Evolutionary conservation across 495 filamentous ascomycete species (phyloP), one percentile per base, ranked within the genome.

Genomic region (Aspergillus ellipticus): DNA sequence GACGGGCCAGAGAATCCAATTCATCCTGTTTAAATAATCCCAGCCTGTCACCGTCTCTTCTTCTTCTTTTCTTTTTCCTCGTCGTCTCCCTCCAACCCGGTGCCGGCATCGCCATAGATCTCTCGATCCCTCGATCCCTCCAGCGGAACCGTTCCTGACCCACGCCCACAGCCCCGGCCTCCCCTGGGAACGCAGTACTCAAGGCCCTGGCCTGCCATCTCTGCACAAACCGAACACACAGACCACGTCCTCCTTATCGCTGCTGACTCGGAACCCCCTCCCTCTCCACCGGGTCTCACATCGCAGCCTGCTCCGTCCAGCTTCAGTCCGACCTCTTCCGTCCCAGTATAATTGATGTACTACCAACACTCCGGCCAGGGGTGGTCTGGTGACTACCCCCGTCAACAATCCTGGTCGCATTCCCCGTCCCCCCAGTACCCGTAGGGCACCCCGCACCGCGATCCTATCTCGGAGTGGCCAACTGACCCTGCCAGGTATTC

Each of bases 311-410:
- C 16, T 24, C 22, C 15, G 1, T n/a, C 29, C 6, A 42, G 28
- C 42, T 4, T 39, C 35, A 13, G 13, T n/a, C 35, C 11, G n/a
- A 5, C 20, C 43, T 2, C 3, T 28, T 28, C 9, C 20, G 26
- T 47, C 16, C 22, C 45, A 8, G 5, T 54, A 35, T 51, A 54
- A 60, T 61, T 58, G 42, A 64, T 73, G 70, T 65, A 66, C 60
- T 63, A 70, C 57, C 63, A 60, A 8, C 55, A 31, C 65, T 62
- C 15, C 61, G 58, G 6, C 60, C 61, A 56, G 65, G 62, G 66
- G 19, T 64, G 67, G 69, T 60, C 49, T 53, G 57, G 52, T 55
- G 63, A 56, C 54, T 51, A 57, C 42, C 54, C 53, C 48, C 58
- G n/a, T 51, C 60, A 53, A 56, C 65, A 60, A 21, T 61, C 63